These are phyloP conservation scores for Penicillium bialowiezense DNA, from an alignment of 495 filamentous ascomycete genomes.

Conservation along the genomic window DNA sequence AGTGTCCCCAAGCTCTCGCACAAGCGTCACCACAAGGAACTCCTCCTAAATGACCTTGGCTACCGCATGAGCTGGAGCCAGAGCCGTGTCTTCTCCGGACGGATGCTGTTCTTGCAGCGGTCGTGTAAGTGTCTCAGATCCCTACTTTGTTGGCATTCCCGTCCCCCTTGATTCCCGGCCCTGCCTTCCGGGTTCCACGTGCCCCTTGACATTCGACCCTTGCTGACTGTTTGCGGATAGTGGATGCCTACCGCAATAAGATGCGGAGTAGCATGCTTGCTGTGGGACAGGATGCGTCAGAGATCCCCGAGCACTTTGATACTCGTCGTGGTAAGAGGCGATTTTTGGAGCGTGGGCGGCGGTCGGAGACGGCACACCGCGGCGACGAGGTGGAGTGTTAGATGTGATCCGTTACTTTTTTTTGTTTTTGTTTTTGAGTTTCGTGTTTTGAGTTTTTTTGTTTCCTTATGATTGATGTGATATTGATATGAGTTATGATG, in stretches of 20 bases:
- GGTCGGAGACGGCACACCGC: constrained; percentile 27
- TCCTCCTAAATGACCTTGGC: constrained; percentile 84
- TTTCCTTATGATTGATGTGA: constrained; percentile 4
- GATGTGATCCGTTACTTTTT: neutral
- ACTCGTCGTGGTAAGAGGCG: constrained; percentile 82
- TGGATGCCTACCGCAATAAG: constrained; percentile 94
- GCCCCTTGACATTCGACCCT: too few species aligned
- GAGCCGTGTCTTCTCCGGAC: constrained; percentile 78
- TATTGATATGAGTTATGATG: constrained; percentile 3
- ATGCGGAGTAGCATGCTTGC: constrained; percentile 76
- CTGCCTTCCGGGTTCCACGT: too few species aligned
- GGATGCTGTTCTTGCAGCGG: constrained; percentile 86
- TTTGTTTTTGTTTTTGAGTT: neutral
- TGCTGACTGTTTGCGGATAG: constrained; percentile 41
- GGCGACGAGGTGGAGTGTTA: constrained; percentile 44
- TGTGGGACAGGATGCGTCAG: constrained; percentile 65
- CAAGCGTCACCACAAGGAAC: constrained; percentile 69
- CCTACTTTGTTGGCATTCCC: neutral
- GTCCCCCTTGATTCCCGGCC: too few species aligned
- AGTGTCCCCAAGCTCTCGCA: constrained; percentile 69
- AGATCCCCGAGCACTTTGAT: constrained; percentile 80
- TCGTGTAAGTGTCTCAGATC: constrained; percentile 65
- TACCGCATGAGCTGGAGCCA: constrained; percentile 96
- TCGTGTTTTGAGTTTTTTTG: neutral
- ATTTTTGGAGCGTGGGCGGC: constrained; percentile 64